Base-by-base conservation (phyloP, 768 basidiomycete species). In the Suillus paluster region DNA sequence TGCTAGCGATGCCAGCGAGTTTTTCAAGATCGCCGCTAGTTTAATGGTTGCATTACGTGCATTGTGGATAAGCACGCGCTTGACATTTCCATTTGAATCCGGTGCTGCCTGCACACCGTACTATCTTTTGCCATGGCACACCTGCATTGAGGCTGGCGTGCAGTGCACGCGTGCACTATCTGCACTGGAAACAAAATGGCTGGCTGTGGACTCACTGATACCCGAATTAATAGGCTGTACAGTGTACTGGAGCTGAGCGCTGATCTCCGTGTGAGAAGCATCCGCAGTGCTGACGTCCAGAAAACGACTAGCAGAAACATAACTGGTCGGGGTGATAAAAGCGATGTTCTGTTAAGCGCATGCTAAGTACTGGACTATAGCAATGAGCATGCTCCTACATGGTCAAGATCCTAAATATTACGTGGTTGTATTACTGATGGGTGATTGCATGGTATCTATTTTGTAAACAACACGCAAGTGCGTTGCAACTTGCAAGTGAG, bases 341-440 rank as follows among this genome's bases (percentile, higher is more conserved):
- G 2, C 1, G 10, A 39, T 61, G 59, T 38, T 50, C 58, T 54
- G 63, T 46, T 54, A 64, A 58, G 59, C 65, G 60, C 39, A 73
- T 21, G 57, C 68, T 33, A 17, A 59, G 39, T 23, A 61, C n/a
- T 42, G 52, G 55, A 66, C 61, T 59, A 56, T 58, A 33, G 53
- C 33, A 54, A 36, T 27, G 53, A 34, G 39, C 19, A 25, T 34
- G 34, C 34, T 34, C 34, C 34, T n/a, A n/a, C n/a, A n/a, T n/a
- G n/a, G n/a, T n/a, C n/a, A n/a, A n/a, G n/a, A n/a, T n/a, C n/a
- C n/a, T n/a, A n/a, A n/a, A n/a, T n/a, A n/a, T n/a, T n/a, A n/a
- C n/a, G n/a, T n/a, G n/a, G n/a, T n/a, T n/a, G n/a, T n/a, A n/a
- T n/a, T n/a, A n/a, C n/a, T n/a, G n/a, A n/a, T n/a, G n/a, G n/a